Evolutionary conservation across 2,329 filamentous ascomycete genomes (phyloP).

Genomic region (Nigrograna mackinnonii): DNA sequence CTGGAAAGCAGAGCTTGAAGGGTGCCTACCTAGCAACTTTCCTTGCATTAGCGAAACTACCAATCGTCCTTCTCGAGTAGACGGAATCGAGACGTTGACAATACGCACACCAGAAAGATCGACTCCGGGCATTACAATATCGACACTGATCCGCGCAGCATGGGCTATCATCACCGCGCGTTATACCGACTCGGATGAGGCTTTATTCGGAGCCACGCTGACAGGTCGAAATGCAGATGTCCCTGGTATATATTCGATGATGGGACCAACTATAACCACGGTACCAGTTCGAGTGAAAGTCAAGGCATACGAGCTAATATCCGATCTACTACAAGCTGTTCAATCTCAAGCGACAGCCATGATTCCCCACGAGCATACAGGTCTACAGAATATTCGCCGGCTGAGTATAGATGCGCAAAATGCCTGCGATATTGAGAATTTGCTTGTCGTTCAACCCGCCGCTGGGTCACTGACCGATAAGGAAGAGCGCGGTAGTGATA

Average conservation of each 20-base stretch:
- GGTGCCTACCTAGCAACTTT: constrained; percentile 11
- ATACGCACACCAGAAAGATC: neutral
- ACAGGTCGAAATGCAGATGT: neutral
- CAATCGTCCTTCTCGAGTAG: neutral
- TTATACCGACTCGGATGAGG: neutral
- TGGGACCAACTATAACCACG: neutral
- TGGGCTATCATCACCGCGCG: neutral
- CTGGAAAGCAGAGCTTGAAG: constrained; percentile 2
- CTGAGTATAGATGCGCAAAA: constrained; percentile 31
- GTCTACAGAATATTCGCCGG: constrained; percentile 46
- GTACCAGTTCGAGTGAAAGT: constrained; percentile 14
- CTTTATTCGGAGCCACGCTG: neutral
- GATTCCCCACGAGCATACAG: constrained; percentile 29
- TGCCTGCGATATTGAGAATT: constrained; percentile 44
- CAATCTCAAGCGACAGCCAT: constrained; percentile 15
- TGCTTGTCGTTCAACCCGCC: constrained; percentile 37
- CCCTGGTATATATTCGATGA: neutral
- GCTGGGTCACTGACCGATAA: no score
- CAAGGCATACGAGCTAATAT: constrained; percentile 8
- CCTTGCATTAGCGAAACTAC: constrained; percentile 2
- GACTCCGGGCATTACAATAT: neutral
- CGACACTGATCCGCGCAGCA: neutral
- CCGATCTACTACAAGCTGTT: constrained; percentile 9
- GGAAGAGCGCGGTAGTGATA: constrained; percentile 7
- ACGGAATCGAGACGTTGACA: constrained; percentile 4